Base-by-base conservation (phyloP, 345 rosid species). In the Conringia planisiliqua region DNA sequence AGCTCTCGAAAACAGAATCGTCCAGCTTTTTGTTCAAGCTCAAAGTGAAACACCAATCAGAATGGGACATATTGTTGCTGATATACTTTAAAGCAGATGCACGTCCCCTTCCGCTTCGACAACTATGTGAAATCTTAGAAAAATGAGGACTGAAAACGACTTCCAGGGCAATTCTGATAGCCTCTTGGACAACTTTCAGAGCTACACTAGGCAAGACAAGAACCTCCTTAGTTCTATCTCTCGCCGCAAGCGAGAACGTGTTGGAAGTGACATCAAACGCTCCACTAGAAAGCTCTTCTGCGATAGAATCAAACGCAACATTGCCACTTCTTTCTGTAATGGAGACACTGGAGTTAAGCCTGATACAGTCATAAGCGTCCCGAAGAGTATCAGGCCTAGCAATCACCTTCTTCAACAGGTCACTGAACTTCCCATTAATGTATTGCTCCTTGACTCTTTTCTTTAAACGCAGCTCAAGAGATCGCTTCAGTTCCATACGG, bases 41-140 rank as follows among this genome's bases (percentile, higher is more conserved):
- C 82, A 91, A 63, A 40, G 87, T 55, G 78, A 93, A 93, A 91
- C 97, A 93, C 98, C 98, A 91, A 78, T 87, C 85, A 48, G 92
- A 86, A 78, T 62, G 62, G 67, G 83, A 76, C 9, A 91, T 76
- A 56, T 84, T 86, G 69, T 84, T 91, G 54, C 81, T 74, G 60
- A 91, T 87, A 73, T 85, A 93, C 82, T 87, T 91, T 79, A 89
- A 66, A 27, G 97, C 90, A 7, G 96, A 67, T 17, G 54, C 82
- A 50, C 82, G 88, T 10, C 94, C 93, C 62, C 96, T 87, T 70
- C 96, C 96, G 24, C 89, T 93, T 68, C 97, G 88, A 59, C 97
- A 90, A 69, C 98, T 92, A 86, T 90, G 98, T 14, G 97, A 93
- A 73, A 90, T 83, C 82, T 86, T 91, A 18, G 94, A 88, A 62